Conservation (phyloP, 148 eudicot genomes). For the Silene latifolia region DNA sequence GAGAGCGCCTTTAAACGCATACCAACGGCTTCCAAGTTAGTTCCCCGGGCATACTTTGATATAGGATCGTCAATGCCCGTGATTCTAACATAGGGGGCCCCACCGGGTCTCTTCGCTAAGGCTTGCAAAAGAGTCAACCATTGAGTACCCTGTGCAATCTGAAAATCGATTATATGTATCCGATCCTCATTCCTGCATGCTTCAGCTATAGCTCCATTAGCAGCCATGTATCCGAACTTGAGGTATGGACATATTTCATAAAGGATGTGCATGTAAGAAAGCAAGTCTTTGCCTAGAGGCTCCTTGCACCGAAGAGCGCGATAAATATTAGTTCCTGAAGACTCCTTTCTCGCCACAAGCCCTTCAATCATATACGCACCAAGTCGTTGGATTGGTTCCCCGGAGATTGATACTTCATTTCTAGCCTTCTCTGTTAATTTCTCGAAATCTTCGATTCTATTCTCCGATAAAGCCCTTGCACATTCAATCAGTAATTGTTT, state of each 20-base stretch:
- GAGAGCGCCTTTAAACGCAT: slow-evolving; percentile 52
- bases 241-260: slow-evolving; percentile 83
- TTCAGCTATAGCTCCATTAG: slow-evolving; percentile 91
- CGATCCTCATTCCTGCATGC: slow-evolving; percentile 72
- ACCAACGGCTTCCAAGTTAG: slow-evolving; percentile 52
- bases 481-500: slow-evolving; percentile 64
- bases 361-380: slow-evolving; percentile 93
- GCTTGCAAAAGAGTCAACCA: slow-evolving; percentile 93
- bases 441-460: slow-evolving; percentile 56
- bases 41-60: slow-evolving; percentile 71
- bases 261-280: slow-evolving; percentile 86
- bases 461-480: slow-evolving; percentile 69
- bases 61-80: slow-evolving; percentile 88
- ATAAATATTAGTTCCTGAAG: slow-evolving; percentile 71
- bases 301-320: slow-evolving; percentile 65
- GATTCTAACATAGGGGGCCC: slow-evolving; percentile 74
- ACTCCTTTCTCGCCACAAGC: slow-evolving; percentile 63
- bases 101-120: slow-evolving; percentile 76
- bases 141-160: slow-evolving; percentile 82
- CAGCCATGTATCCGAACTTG: slow-evolving; percentile 90
- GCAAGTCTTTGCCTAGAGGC: slow-evolving; percentile 72
- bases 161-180: slow-evolving; percentile 83
- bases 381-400: slow-evolving; percentile 87
- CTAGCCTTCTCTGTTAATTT: slow-evolving; percentile 45
- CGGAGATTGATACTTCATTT: slow-evolving; percentile 55